Evolutionary conservation across 306 rosid species (phyloP).

Genomic region (Dryas octopetala): DNA sequence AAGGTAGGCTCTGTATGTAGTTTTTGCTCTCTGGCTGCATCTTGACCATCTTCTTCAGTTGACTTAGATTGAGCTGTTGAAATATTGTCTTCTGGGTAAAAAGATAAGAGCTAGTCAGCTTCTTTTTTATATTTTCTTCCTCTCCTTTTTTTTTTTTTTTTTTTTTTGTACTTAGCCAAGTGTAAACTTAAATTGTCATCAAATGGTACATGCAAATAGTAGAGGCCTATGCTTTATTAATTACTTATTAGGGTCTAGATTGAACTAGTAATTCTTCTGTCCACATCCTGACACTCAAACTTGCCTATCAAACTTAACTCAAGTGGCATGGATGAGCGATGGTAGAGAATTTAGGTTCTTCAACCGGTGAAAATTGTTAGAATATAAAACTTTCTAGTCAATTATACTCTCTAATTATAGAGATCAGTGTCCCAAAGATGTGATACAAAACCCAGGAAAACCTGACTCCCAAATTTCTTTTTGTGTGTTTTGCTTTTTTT

Average conservation of each 20-base stretch:
- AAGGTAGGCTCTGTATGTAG: neutral
- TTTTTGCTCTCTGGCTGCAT: neutral
- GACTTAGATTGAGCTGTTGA: neutral
- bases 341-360: no score
- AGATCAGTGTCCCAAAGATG: no score
- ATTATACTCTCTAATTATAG: no score
- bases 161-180: neutral
- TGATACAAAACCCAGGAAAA: no score
- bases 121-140: neutral
- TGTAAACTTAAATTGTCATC: neutral
- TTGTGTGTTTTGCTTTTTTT: neutral
- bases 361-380: no score
- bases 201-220: no score
- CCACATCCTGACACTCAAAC: no score
- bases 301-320: no score
- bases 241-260: neutral
- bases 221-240: no score
- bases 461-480: neutral
- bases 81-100: neutral
- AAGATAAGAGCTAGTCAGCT: neutral
- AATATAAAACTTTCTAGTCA: no score
- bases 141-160: no score
- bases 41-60: conserved; percentile 6
- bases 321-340: no score
- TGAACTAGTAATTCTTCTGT: neutral